A percentile compares a stretch with the other conserved stretches of the same genome.
Conservation (phyloP, 345 rosid genomes). For the Kernera saxatilis region DNA sequence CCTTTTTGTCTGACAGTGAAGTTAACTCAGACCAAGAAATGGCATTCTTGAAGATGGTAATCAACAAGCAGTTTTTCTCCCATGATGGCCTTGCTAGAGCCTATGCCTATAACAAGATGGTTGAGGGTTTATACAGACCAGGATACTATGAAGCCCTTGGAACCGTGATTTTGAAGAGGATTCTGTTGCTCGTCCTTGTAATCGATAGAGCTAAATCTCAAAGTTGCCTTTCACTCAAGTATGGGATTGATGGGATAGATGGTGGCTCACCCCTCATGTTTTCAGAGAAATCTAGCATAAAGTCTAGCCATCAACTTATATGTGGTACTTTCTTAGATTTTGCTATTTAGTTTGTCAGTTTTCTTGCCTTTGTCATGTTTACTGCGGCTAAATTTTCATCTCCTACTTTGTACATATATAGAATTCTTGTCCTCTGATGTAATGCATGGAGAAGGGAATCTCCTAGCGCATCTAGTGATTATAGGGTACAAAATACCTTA, state of each 20-base stretch:
- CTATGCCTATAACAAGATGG: constrained; percentile 88
- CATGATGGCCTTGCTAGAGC: constrained; percentile 69
- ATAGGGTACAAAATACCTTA: constrained; percentile 76
- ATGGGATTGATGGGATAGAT: constrained; percentile 88
- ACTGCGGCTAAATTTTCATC: constrained; percentile 30
- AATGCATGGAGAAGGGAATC: constrained; percentile 96
- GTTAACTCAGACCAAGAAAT: constrained; percentile 47
- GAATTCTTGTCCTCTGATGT: constrained; percentile 79
- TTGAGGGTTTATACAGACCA: constrained; percentile 85
- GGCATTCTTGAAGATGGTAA: constrained; percentile 67
- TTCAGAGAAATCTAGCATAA: constrained; percentile 44
- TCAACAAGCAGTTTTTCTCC: constrained; percentile 70
- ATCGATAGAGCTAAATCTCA: constrained; percentile 80
- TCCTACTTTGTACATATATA: constrained; percentile 37
- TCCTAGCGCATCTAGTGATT: constrained; percentile 74
- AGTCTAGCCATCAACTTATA: constrained; percentile 77
- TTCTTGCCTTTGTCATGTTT: constrained; percentile 15
- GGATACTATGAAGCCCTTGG: constrained; percentile 91
- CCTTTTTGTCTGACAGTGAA: constrained; percentile 55
- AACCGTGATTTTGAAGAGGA: constrained; percentile 72
- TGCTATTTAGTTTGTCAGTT: not conserved
- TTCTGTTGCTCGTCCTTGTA: constrained; percentile 68
- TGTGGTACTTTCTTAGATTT: constrained; percentile 43
- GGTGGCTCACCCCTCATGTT: constrained; percentile 92
- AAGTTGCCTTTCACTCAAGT: constrained; percentile 65